Evolutionary conservation across 169 alveolate genomes (phyloP).

Genomic region (Plasmodium billcollinsi): DNA sequence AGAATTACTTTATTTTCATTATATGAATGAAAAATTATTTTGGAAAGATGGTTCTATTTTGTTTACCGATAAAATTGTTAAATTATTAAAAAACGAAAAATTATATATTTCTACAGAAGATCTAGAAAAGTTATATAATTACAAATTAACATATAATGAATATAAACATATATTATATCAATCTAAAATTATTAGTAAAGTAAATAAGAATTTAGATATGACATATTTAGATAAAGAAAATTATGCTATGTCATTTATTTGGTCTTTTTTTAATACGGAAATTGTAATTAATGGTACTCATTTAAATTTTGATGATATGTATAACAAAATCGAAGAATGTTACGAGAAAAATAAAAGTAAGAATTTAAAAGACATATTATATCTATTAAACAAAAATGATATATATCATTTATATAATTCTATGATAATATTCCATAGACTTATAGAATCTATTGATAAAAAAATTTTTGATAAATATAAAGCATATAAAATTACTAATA

Average conservation of each 20-base stretch:
- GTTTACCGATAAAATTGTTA: constrained; percentile 11
- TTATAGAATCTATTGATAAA: constrained; percentile 64
- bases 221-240: constrained; percentile 19
- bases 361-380: constrained; percentile 11
- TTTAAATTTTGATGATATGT: constrained; percentile 38
- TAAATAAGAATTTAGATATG: constrained; percentile 3
- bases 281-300: constrained; percentile 32
- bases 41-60: constrained; percentile 58
- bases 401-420: constrained; percentile 50
- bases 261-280: constrained; percentile 66
- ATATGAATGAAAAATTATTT: constrained; percentile 36
- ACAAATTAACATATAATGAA: constrained; percentile 43
- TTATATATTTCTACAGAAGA: constrained; percentile 30
- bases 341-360: not conserved
- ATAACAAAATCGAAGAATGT: constrained; percentile 29
- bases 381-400: constrained; percentile 35
- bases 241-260: constrained; percentile 39
- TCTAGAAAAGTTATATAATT: constrained; percentile 7
- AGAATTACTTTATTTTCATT: constrained; percentile 42
- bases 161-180: constrained; percentile 38
- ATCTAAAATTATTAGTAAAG: constrained; percentile 11
- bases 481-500: constrained; percentile 62
- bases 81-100: constrained; percentile 5
- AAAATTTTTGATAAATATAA: constrained; percentile 29
- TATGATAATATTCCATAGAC: constrained; percentile 35